Evolutionary conservation across 352 stramenopile genomes (phyloP).

Genomic region (Pythium aristosporum): DNA sequence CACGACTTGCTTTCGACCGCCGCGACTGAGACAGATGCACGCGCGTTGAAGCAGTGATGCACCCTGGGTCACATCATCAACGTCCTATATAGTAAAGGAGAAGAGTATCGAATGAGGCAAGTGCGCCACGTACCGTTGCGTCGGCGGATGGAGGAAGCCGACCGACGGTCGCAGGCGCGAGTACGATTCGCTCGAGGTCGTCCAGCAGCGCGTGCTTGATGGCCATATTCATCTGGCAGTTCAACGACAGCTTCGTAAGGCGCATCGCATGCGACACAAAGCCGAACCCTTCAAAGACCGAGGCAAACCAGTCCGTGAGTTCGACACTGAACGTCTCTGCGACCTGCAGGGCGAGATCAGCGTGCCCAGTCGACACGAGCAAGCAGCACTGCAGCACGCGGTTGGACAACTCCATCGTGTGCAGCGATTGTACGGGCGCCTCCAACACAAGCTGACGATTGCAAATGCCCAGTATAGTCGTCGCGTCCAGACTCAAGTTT

Average conservation of each 20-base stretch:
- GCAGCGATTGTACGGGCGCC: constrained; percentile 41
- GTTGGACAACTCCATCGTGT: constrained; percentile 63
- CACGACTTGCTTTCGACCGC: constrained; percentile 26
- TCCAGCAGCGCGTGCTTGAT: constrained; percentile 60
- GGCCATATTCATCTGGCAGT: constrained; percentile 59
- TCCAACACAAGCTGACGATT: constrained; percentile 57
- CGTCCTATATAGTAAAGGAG: not conserved
- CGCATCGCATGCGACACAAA: constrained; percentile 40
- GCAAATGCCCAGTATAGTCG: constrained; percentile 46
- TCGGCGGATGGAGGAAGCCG: constrained; percentile 35
- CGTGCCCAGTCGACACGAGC: constrained; percentile 50
- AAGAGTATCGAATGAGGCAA: not conserved
- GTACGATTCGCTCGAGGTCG: constrained; percentile 38
- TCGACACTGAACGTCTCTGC: constrained; percentile 40
- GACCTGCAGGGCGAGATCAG: constrained; percentile 42
- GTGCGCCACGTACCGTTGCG: constrained; percentile 44
- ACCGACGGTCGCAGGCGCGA: constrained; percentile 3
- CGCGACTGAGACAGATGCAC: constrained; percentile 45
- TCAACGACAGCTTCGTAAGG: constrained; percentile 39
- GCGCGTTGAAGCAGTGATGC: constrained; percentile 57
- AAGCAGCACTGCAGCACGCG: constrained; percentile 65
- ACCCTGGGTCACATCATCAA: constrained; percentile 31
- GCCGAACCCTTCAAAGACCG: constrained; percentile 69
- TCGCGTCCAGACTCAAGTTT: constrained; percentile 30
- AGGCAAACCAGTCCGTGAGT: constrained; percentile 49